phyloP scores from a whole-genome alignment of 352 stramenopile species.

The Pythium utonaiense region DNA sequence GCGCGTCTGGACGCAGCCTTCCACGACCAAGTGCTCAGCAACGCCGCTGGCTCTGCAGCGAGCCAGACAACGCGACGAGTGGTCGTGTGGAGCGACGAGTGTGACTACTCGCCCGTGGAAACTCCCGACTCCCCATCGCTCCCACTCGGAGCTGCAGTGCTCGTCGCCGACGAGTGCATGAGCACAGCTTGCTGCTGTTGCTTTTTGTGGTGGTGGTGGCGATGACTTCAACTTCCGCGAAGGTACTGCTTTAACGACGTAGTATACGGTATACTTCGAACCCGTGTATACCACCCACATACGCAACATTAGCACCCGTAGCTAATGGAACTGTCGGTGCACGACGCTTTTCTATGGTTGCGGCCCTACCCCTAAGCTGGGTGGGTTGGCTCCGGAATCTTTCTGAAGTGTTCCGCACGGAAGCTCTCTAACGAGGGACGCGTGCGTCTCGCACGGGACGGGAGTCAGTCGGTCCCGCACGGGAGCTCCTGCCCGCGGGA shows the following conservation, averaged over 20 bases:
- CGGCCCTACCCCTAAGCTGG: conserved; percentile 2
- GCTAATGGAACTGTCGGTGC: conserved; percentile 5
- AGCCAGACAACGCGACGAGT: neutral
- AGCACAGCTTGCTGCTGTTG: no score
- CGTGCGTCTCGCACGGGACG: neutral
- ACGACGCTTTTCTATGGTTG: conserved; percentile 8
- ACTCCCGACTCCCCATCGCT: no score
- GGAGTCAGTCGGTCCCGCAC: conserved; percentile 3
- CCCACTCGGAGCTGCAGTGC: no score
- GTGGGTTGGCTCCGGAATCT: conserved; percentile 8
- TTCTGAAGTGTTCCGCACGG: neutral
- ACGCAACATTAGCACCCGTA: neutral
- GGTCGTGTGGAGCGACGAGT: neutral
- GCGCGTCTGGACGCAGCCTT: neutral
- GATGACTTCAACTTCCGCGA: no score
- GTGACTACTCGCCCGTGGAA: no score
- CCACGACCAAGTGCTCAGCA: neutral
- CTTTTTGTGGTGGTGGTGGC: no score
- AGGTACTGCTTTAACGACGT: no score
- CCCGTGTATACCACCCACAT: neutral
- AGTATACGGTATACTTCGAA: conserved; percentile 1
- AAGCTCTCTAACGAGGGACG: neutral
- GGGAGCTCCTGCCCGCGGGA: neutral
- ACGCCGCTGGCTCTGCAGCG: neutral
- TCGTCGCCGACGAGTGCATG: no score